phyloP scores from a whole-genome alignment of 768 basidiomycete genomes.

The Xerocomus potaroensis region DNA sequence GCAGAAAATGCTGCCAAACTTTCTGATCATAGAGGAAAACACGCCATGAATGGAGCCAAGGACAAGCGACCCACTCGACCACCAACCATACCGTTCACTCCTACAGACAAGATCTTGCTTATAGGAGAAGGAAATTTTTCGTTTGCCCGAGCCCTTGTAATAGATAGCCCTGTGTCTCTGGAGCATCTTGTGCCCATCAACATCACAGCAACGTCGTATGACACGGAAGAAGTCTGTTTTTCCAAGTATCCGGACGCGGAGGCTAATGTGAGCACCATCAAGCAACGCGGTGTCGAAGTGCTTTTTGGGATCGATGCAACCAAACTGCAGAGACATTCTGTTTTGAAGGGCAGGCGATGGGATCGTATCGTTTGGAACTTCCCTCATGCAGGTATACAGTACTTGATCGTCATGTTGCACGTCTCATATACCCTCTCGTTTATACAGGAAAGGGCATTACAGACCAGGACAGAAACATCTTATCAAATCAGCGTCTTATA shows the following conservation, averaged over 20 bases:
- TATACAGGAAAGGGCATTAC: constrained; percentile 77
- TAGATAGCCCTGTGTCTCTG: constrained; percentile 41
- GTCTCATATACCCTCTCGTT: not conserved
- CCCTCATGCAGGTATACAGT: constrained; percentile 88
- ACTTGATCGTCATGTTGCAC: not conserved
- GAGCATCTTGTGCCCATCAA: constrained; percentile 57
- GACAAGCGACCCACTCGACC: constrained; percentile 31
- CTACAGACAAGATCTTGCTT: constrained; percentile 66
- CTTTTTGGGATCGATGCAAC: constrained; percentile 86
- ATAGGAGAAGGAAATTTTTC: constrained; percentile 97
- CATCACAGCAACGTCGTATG: constrained; percentile 82
- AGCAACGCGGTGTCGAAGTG: constrained; percentile 60
- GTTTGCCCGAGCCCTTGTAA: constrained; percentile 71
- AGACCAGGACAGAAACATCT: constrained; percentile 90
- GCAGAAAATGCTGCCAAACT: constrained; percentile 45
- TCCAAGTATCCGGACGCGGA: constrained; percentile 77
- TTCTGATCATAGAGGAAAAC: constrained; percentile 41
- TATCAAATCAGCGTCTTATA: constrained; percentile 81
- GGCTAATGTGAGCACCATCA: constrained; percentile 52
- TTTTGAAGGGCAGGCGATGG: constrained; percentile 60
- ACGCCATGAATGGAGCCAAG: constrained; percentile 32
- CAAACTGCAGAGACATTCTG: constrained; percentile 53
- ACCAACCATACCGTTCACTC: constrained; percentile 60
- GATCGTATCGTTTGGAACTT: constrained; percentile 93
- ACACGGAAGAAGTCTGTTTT: constrained; percentile 70